A percentile compares a stretch with the other conserved stretches of the same genome.
Conservation (phyloP, 192 early-diverging fungal genomes). For the Coemansia sp. region DNA sequence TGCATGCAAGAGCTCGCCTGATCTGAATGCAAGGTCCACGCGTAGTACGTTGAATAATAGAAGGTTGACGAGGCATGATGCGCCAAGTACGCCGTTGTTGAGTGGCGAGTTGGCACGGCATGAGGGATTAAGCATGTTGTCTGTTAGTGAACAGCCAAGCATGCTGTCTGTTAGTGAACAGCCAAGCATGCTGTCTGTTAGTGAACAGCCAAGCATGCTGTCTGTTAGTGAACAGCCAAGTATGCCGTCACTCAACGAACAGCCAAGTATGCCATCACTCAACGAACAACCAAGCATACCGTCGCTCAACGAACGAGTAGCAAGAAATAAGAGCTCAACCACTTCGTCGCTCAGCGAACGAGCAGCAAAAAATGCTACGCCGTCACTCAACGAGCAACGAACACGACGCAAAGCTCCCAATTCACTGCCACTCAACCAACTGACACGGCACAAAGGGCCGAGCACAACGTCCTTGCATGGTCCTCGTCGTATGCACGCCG, state of each 20-base stretch:
- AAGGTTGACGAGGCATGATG: neutral
- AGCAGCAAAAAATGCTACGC: too few species aligned
- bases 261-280: neutral
- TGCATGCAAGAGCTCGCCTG: slow-evolving; percentile 13
- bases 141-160: neutral
- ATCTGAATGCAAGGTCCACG: neutral
- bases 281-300: neutral
- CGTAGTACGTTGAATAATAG: neutral
- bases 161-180: neutral
- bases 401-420: neutral
- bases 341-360: too few species aligned
- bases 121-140: neutral
- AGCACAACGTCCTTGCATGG: neutral
- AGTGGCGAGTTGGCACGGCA: neutral
- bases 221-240: neutral
- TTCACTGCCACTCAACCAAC: neutral
- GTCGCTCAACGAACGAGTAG: too few species aligned
- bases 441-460: neutral
- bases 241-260: too few species aligned
- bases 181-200: neutral
- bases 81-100: too few species aligned
- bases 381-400: neutral
- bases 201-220: neutral
- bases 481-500: slow-evolving; percentile 4
- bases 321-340: too few species aligned